A percentile compares a stretch with the other conserved stretches of the same genome.
These are phyloP conservation scores for Podaxis carcinomalis DNA, from an alignment of 768 basidiomycete species.

Conservation along the genomic window DNA sequence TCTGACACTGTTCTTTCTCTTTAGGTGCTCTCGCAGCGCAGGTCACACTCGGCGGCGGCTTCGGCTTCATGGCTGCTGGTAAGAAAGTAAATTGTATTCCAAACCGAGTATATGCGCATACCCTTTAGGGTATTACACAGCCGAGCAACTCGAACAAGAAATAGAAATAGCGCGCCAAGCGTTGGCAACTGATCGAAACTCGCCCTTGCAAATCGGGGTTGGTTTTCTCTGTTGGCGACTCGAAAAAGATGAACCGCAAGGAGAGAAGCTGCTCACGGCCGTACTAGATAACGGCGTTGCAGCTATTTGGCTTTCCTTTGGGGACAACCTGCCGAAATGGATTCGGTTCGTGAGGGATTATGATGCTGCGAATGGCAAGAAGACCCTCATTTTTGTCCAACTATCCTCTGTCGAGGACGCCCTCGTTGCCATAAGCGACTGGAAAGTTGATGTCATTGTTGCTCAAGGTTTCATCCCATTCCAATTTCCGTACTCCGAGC, in stretches of 20 bases:
- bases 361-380: conserved; percentile 36
- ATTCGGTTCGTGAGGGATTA: conserved; percentile 54
- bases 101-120: neutral
- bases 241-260: conserved; percentile 39
- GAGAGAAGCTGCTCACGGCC: conserved; percentile 38
- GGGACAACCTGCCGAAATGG: conserved; percentile 55
- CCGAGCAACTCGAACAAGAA: conserved; percentile 44
- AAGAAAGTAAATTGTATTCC: conserved; percentile 1
- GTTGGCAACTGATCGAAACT: conserved; percentile 30
- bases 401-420: conserved; percentile 61
- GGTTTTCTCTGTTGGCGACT: conserved; percentile 73
- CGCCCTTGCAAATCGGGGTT: conserved; percentile 59
- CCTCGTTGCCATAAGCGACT: conserved; percentile 52
- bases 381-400: conserved; percentile 57
- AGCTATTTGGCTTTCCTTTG: conserved; percentile 77
- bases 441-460: conserved; percentile 71
- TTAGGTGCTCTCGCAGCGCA: conserved; percentile 51
- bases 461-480: conserved; percentile 56
- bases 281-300: conserved; percentile 53
- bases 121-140: conserved; percentile 41
- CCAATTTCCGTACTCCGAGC: neutral
- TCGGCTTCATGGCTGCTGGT: conserved; percentile 74
- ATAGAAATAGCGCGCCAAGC: conserved; percentile 46
- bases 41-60: conserved; percentile 65
- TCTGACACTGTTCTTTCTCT: neutral